Evolutionary conservation across 306 rosid genomes (phyloP), one percentile per base, ranked within the genome.

Genomic region (Glycine soja): DNA sequence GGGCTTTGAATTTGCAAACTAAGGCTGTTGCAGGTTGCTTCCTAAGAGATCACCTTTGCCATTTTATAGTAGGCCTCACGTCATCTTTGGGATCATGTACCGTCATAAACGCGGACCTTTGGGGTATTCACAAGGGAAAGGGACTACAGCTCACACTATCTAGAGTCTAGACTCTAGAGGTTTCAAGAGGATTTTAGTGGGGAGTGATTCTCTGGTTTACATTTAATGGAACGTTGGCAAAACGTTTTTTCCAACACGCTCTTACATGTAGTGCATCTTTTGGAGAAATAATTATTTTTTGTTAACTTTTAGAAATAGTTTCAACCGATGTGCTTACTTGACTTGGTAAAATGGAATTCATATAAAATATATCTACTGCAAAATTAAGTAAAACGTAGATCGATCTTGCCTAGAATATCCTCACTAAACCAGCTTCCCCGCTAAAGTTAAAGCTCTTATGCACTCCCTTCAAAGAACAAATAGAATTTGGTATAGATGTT

Each of bases 391-490:
- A 9, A 54, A 36, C 14, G 11, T 40, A 8, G 51, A 66, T n/a
- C 7, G 6, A 40, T 66, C 14, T 40, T 14, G 3, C 71, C 16
- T 53, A 15, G 7, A 54, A 16, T 43, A 10, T 24, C 30, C 10
- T 59, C 6, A 30, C 14, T 19, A 42, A 5, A 10, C 43, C 53
- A 40, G 14, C 18, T 16, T 42, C 36, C 78, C 42, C 3, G 18
- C 38, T 0, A 2, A 4, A 9, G 18, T 59, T 43, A 59, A 61
- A 19, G 53, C 46, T 45, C 18, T 40, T 45, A 11, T 45, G 10
- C 19, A 45, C 45, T 46, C 46, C 80, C 68, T 19, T 40, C n/a
- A 8, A 59, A 13, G 45, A 58, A 19, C 56, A 74, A 74, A 43
- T 16, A 43, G 56, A 42, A 56, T 59, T 54, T 15, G 66, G 52